Evolutionary conservation across 73 alveolate species (phyloP).

Genomic region (Paramecium sexaurelia): DNA sequence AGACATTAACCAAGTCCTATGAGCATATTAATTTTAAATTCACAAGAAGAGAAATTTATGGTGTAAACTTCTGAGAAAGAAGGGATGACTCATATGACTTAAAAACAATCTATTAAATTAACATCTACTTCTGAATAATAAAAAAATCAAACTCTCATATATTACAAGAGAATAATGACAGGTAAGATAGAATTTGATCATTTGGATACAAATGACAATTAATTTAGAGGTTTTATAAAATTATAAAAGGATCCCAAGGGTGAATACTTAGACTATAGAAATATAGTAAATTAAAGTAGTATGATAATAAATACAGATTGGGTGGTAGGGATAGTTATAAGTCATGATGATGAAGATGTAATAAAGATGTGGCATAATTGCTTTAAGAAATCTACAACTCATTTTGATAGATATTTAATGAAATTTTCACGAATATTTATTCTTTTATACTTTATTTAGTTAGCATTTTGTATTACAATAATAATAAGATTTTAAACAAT

Average conservation of each 20-base stretch:
- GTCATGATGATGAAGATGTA: slow-evolving; percentile 4
- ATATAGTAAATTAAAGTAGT: background rate
- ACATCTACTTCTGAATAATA: background rate
- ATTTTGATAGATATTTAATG: slow-evolving; percentile 27
- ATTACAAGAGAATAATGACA: slow-evolving; percentile 8
- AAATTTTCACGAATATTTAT: background rate
- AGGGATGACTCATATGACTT: background rate
- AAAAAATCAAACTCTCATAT: background rate
- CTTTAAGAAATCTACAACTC: background rate
- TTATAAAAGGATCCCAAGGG: slow-evolving; percentile 39
- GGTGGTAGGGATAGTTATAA: slow-evolving; percentile 17
- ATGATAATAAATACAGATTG: slow-evolving; percentile 1
- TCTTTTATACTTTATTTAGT: background rate
- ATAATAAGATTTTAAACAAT: background rate
- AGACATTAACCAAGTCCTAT: slow-evolving; percentile 23
- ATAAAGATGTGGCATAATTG: background rate
- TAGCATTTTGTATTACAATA: slow-evolving; percentile 1
- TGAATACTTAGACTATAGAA: background rate
- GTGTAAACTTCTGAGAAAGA: background rate
- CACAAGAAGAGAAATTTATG: slow-evolving; percentile 20
- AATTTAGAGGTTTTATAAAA: slow-evolving; percentile 32
- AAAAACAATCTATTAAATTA: background rate
- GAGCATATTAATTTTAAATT: background rate
- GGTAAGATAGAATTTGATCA: slow-evolving; percentile 27
- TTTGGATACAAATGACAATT: background rate